phyloP scores from a whole-genome alignment of 495 filamentous ascomycete genomes.

The Hypoxylon lenormandii region DNA sequence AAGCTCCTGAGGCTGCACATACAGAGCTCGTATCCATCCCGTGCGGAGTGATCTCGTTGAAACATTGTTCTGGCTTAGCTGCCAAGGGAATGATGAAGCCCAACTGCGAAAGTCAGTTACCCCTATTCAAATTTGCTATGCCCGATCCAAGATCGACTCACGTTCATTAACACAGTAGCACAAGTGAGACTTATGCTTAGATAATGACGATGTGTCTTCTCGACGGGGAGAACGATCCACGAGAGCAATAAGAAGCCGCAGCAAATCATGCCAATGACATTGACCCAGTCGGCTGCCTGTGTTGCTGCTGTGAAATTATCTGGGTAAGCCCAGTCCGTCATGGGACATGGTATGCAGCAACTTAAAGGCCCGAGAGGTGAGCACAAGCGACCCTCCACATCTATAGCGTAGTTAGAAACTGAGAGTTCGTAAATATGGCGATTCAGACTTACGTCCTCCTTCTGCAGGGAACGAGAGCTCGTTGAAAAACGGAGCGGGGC shows the following conservation, averaged over 20 bases:
- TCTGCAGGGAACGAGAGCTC: constrained; percentile 46
- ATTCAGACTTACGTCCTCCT: constrained; percentile 59
- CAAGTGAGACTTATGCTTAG: constrained; percentile 85
- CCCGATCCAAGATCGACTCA: constrained; percentile 60
- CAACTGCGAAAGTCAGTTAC: constrained; percentile 57
- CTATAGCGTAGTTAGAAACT: constrained; percentile 59
- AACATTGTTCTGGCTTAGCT: constrained; percentile 82
- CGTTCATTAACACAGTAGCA: constrained; percentile 79
- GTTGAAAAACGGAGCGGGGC: constrained; percentile 54
- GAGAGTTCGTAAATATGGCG: constrained; percentile 22
- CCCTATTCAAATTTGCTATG: background rate
- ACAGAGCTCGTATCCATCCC: constrained; percentile 84
- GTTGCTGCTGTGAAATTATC: constrained; percentile 76
- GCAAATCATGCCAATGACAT: constrained; percentile 76
- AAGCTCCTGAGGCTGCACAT: constrained; percentile 88
- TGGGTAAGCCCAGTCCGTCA: constrained; percentile 84
- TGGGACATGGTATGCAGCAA: constrained; percentile 93
- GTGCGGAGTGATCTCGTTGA: constrained; percentile 89
- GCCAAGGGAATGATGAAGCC: constrained; percentile 92
- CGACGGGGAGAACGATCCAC: constrained; percentile 84
- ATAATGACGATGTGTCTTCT: constrained; percentile 92
- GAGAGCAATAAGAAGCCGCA: constrained; percentile 83
- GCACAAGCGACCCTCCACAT: constrained; percentile 73
- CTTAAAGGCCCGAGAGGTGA: constrained; percentile 52
- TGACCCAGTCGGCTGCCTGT: constrained; percentile 78